Percentiles rank a stretch among this genome's conserved stretches.
These are phyloP conservation scores for Arachnomyces sp. DNA, from an alignment of 2,329 filamentous ascomycete genomes.

Conservation along the genomic window DNA sequence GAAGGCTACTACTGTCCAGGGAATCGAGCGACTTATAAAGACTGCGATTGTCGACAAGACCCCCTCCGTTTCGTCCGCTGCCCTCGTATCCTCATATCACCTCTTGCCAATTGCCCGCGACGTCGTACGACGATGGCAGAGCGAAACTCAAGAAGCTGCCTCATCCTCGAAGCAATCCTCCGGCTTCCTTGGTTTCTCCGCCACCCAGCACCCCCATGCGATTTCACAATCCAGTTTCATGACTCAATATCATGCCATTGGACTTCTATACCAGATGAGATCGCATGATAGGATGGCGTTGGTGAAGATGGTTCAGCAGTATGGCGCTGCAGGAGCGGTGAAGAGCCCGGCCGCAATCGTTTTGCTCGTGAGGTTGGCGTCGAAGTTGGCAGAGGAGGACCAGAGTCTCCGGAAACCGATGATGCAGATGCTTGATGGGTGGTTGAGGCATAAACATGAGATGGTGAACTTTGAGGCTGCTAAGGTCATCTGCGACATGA, in stretches of 20 bases:
- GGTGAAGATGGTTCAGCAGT: constrained; percentile 99
- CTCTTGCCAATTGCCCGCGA: constrained; percentile 92
- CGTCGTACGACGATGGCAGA: constrained; percentile 95
- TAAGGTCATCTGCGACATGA: constrained; percentile 93
- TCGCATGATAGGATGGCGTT: constrained; percentile 95
- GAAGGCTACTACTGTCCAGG: constrained; percentile 87
- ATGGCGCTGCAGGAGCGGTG: constrained; percentile 79
- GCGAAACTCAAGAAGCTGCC: constrained; percentile 93
- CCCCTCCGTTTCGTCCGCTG: constrained; percentile 90
- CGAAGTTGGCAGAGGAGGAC: constrained; percentile 91
- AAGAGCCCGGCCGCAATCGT: constrained; percentile 92
- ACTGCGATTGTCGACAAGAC: constrained; percentile 99
- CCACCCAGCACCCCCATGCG: constrained; percentile 63
- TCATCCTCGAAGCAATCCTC: constrained; percentile 80
- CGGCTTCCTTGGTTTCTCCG: constrained; percentile 88
- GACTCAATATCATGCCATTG: constrained; percentile 98
- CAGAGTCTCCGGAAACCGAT: constrained; percentile 82
- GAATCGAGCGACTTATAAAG: constrained; percentile 97
- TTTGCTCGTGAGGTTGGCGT: constrained; percentile 84
- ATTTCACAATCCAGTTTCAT: constrained; percentile 82
- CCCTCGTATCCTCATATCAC: constrained; percentile 93
- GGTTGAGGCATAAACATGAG: constrained; percentile 96
- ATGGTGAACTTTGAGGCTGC: constrained; percentile 99
- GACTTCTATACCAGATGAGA: constrained; percentile 94
- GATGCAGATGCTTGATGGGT: constrained; percentile 93